Conservation (phyloP, 768 basidiomycete species). For the Amylocystis lapponica region DNA sequence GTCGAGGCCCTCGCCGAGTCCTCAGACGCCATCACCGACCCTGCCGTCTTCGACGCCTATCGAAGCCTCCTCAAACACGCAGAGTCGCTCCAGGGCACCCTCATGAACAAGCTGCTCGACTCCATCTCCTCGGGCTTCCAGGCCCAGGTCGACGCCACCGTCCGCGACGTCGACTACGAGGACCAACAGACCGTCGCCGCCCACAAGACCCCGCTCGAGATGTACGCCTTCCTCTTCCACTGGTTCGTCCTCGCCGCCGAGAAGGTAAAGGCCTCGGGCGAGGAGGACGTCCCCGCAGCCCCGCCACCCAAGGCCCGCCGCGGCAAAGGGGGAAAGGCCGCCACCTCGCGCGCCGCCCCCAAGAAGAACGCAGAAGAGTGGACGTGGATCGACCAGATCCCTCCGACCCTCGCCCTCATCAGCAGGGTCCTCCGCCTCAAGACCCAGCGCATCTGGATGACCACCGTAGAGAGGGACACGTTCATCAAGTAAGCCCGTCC, state of each 20-base stretch:
- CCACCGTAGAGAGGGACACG: constrained; percentile 76
- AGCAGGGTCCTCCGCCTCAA: constrained; percentile 62
- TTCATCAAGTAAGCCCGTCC: constrained; percentile 66
- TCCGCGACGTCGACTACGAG: constrained; percentile 64
- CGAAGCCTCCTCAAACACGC: constrained; percentile 77
- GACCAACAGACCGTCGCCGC: constrained; percentile 52
- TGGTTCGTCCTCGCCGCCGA: constrained; percentile 88
- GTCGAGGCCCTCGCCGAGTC: constrained; percentile 77
- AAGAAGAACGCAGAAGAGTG: constrained; percentile 42
- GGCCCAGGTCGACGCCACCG: constrained; percentile 65
- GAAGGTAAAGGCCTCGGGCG: constrained; percentile 55
- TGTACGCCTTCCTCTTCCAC: constrained; percentile 86
- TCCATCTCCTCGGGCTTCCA: constrained; percentile 73
- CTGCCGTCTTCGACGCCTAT: constrained; percentile 74
- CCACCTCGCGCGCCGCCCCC: constrained; percentile 36
- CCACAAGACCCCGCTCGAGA: constrained; percentile 77
- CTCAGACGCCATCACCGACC: constrained; percentile 64
- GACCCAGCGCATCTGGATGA: constrained; percentile 85
- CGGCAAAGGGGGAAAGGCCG: constrained; percentile 55
- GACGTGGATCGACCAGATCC: constrained; percentile 78
- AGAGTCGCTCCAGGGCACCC: constrained; percentile 49
- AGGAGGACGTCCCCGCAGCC: constrained; percentile 36
- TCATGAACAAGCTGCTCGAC: constrained; percentile 86
- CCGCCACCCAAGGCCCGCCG: constrained; percentile 45
- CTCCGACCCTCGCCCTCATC: constrained; percentile 61